These are phyloP conservation scores for Sphaerulina populicola DNA, from an alignment of 2,329 filamentous ascomycete genomes.

Conservation along the genomic window DNA sequence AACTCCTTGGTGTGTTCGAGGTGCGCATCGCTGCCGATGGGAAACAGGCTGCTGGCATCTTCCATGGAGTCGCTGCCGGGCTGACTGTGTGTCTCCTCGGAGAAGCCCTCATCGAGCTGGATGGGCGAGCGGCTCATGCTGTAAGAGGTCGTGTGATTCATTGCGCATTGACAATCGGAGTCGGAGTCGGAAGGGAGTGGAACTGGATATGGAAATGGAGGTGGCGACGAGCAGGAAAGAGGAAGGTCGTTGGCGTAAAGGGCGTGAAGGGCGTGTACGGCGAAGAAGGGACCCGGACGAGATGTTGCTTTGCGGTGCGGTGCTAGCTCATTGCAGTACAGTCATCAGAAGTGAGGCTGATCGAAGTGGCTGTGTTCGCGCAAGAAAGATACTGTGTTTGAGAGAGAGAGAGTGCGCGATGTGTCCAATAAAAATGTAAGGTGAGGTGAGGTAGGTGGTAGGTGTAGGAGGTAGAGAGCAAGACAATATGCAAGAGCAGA, in stretches of 20 bases:
- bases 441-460: neutral
- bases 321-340: neutral
- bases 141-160: slow-evolving; percentile 1
- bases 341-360: neutral
- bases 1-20: slow-evolving; percentile 1
- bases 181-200: neutral
- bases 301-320: neutral
- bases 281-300: neutral
- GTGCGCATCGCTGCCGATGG: slow-evolving; percentile 21
- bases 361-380: neutral
- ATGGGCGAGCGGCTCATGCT: slow-evolving; percentile 5
- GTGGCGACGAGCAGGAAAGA: neutral
- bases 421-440: neutral
- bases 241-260: neutral
- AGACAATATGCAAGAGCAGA: too few relatives aligned
- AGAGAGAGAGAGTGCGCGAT: neutral
- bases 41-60: neutral
- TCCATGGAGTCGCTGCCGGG: slow-evolving; percentile 33
- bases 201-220: neutral
- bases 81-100: slow-evolving; percentile 55
- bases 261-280: neutral
- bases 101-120: slow-evolving; percentile 64
- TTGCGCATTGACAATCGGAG: neutral
- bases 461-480: neutral
- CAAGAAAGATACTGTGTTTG: neutral